Percentiles rank a stretch among this genome's conserved stretches.
These are phyloP conservation scores for Aspergillus tubingensis DNA, from an alignment of 2,329 filamentous ascomycete genomes.

Conservation along the genomic window DNA sequence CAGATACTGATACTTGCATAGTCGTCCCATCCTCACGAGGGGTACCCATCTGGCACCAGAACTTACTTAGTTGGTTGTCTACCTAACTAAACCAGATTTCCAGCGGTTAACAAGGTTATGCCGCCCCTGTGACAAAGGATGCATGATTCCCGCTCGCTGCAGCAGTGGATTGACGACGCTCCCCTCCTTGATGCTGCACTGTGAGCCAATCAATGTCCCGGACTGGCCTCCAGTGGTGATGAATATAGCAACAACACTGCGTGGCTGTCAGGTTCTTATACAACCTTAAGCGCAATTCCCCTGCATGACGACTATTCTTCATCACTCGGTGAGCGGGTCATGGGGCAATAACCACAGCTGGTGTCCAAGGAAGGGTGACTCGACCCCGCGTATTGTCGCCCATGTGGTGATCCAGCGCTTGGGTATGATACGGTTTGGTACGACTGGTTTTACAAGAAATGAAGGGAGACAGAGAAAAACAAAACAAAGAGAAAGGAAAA, in stretches of 20 bases:
- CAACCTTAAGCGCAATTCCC: conserved; percentile 5
- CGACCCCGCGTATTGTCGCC: neutral
- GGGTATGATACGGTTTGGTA: neutral
- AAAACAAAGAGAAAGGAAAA: no score
- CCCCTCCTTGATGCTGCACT: no score
- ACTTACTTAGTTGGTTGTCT: no score
- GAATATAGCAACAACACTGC: neutral
- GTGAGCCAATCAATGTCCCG: neutral
- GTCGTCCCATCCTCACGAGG: neutral
- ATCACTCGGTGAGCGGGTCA: neutral
- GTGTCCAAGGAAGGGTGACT: neutral
- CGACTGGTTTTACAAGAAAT: neutral
- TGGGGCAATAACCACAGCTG: neutral
- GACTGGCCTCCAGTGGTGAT: neutral
- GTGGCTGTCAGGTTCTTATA: neutral
- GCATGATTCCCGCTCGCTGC: neutral
- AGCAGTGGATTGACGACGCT: no score
- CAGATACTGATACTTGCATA: neutral
- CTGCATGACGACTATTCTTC: conserved; percentile 5
- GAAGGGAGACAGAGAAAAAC: neutral
- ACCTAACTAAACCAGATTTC: no score
- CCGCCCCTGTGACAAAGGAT: neutral
- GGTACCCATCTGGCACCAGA: no score
- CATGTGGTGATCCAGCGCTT: neutral
- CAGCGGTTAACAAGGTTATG: neutral